Conservation (phyloP, 2,329 filamentous ascomycete genomes). For the Phyllosticta citribraziliensis region DNA sequence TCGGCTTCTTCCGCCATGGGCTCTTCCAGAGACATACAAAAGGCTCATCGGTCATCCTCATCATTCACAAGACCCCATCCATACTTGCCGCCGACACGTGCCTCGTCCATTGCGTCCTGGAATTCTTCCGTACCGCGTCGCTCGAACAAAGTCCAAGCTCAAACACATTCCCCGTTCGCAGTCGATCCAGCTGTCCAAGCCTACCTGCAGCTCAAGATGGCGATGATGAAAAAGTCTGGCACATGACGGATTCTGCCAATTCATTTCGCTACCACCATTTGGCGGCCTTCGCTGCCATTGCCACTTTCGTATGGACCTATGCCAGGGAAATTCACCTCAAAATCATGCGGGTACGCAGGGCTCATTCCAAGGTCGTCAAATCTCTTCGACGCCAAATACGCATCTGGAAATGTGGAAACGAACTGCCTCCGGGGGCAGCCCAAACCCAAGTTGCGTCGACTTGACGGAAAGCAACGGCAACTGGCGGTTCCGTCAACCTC, state of each 20-base stretch:
- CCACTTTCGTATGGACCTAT: neutral
- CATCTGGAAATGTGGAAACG: neutral
- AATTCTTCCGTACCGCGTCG: conserved; percentile 11
- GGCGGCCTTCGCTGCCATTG: neutral
- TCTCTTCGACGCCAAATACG: neutral
- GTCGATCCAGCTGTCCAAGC: conserved; percentile 10
- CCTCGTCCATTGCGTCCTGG: conserved; percentile 11
- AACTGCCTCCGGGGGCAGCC: neutral
- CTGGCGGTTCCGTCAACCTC: neutral
- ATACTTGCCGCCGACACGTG: conserved; percentile 4
- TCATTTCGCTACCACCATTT: neutral
- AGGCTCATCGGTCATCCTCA: neutral
- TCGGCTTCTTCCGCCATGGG: neutral
- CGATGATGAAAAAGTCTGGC: conserved; percentile 3
- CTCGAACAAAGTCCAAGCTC: conserved; percentile 10
- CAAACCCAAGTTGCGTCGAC: neutral
- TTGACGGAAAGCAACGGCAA: neutral
- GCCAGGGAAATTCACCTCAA: neutral
- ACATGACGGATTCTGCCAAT: neutral
- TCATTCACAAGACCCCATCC: neutral
- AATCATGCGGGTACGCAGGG: neutral
- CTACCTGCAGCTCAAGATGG: conserved; percentile 11
- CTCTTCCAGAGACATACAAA: neutral
- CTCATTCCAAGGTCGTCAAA: neutral
- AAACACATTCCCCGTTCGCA: neutral